Conservation (phyloP, 2,329 filamentous ascomycete species). For the Leptographium lundbergii region DNA sequence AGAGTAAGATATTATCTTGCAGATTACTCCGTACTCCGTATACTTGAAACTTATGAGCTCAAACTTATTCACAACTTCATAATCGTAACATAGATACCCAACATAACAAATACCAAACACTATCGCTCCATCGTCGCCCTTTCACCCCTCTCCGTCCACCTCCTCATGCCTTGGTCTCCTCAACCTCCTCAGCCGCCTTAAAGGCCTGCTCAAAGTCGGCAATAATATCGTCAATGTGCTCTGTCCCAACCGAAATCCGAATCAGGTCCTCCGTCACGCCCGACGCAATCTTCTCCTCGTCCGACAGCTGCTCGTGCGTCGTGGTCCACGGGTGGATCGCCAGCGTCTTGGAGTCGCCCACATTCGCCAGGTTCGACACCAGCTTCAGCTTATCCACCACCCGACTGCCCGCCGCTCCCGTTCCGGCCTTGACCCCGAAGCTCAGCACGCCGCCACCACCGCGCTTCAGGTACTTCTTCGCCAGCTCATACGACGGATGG, state of each 20-base stretch:
- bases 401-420: slow-evolving; percentile 63
- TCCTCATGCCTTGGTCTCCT: slow-evolving; percentile 13
- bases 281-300: slow-evolving; percentile 66
- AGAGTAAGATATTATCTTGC: no score
- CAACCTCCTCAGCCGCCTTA: slow-evolving; percentile 38
- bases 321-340: slow-evolving; percentile 94
- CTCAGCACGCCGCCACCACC: slow-evolving; percentile 86
- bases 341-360: slow-evolving; percentile 88
- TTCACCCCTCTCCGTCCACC: slow-evolving; percentile 17
- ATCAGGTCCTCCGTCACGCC: slow-evolving; percentile 86
- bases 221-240: slow-evolving; percentile 96
- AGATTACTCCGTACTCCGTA: no score
- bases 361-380: slow-evolving; percentile 91
- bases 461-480: slow-evolving; percentile 74
- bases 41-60: no score
- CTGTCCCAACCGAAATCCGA: slow-evolving; percentile 86
- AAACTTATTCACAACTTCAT: no score
- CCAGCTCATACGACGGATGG: slow-evolving; percentile 66
- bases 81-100: no score
- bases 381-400: slow-evolving; percentile 92
- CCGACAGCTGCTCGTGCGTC: slow-evolving; percentile 81
- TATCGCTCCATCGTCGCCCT: no score
- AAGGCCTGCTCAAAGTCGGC: slow-evolving; percentile 91
- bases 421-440: slow-evolving; percentile 82
- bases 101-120: no score